Evolutionary conservation across 805 yeast species (phyloP).

Genomic region (Wickerhamomyces alni): DNA sequence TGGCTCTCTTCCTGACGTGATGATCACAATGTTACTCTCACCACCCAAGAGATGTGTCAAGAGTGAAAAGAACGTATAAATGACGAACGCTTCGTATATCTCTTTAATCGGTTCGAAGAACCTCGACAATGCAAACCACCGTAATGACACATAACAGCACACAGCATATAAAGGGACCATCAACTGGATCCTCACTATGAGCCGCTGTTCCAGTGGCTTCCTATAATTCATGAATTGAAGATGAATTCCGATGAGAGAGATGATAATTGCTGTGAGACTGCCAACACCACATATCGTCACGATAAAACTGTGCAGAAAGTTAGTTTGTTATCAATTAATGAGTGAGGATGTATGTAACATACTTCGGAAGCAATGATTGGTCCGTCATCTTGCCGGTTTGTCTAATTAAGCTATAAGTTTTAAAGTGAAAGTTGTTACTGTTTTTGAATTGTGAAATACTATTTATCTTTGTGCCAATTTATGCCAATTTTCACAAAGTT

Average conservation of each 20-base stretch:
- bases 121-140: slow-evolving; percentile 37
- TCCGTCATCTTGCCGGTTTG: neutral
- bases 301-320: slow-evolving; percentile 1
- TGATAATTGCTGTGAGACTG: slow-evolving; percentile 26
- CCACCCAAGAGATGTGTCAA: slow-evolving; percentile 87
- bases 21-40: slow-evolving; percentile 74
- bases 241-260: slow-evolving; percentile 40
- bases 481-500: too few species aligned
- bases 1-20: slow-evolving; percentile 67
- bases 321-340: too few species aligned
- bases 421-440: too few species aligned
- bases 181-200: slow-evolving; percentile 73
- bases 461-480: neutral
- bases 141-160: slow-evolving; percentile 56
- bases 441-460: too few species aligned
- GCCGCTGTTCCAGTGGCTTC: slow-evolving; percentile 82
- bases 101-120: slow-evolving; percentile 75
- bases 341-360: too few species aligned
- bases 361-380: slow-evolving; percentile 1
- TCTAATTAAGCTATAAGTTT: too few species aligned
- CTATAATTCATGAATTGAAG: slow-evolving; percentile 68
- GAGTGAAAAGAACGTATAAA: slow-evolving; percentile 84
- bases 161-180: slow-evolving; percentile 79
- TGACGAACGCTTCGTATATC: slow-evolving; percentile 92
- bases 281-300: slow-evolving; percentile 5